Conservation (phyloP, 176 grass and related monocot genomes). For the Hsuehochloa calcarea region DNA sequence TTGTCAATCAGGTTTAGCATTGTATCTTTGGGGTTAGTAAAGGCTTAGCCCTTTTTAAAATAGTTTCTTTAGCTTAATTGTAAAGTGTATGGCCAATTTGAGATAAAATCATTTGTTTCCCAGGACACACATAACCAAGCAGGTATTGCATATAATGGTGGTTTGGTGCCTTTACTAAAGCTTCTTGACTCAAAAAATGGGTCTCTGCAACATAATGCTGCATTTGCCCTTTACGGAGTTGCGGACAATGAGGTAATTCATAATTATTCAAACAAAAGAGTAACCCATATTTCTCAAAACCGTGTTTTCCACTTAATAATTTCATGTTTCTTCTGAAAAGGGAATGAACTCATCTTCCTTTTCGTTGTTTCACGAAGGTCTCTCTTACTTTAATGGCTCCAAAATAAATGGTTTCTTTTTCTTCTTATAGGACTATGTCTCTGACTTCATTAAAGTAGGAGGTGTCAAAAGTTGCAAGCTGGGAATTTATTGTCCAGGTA, state of each 20-base stretch:
- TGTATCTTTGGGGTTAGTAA: background rate
- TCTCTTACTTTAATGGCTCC: slow-evolving; percentile 26
- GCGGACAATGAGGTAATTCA: slow-evolving; percentile 91
- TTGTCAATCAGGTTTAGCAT: background rate
- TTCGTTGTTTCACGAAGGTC: slow-evolving; percentile 10
- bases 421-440: slow-evolving; percentile 78
- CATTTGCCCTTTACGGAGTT: slow-evolving; percentile 99
- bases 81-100: background rate
- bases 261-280: slow-evolving; percentile 5
- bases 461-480: slow-evolving; percentile 97
- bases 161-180: slow-evolving; percentile 90
- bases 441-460: slow-evolving; percentile 97
- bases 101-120: slow-evolving; percentile 25
- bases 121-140: slow-evolving; percentile 99
- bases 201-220: slow-evolving; percentile 98
- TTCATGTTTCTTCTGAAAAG: background rate
- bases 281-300: background rate
- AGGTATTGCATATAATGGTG: slow-evolving; percentile 97
- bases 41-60: background rate
- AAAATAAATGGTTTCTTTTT: slow-evolving; percentile 11
- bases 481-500: slow-evolving; percentile 99
- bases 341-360: slow-evolving; percentile 20
- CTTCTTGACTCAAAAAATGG: slow-evolving; percentile 99
- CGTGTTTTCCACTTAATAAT: background rate
- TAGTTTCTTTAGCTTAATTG: slow-evolving; percentile 2